phyloP scores from a whole-genome alignment of 495 filamentous ascomycete species.

The Aspergillus olivimuriae region DNA sequence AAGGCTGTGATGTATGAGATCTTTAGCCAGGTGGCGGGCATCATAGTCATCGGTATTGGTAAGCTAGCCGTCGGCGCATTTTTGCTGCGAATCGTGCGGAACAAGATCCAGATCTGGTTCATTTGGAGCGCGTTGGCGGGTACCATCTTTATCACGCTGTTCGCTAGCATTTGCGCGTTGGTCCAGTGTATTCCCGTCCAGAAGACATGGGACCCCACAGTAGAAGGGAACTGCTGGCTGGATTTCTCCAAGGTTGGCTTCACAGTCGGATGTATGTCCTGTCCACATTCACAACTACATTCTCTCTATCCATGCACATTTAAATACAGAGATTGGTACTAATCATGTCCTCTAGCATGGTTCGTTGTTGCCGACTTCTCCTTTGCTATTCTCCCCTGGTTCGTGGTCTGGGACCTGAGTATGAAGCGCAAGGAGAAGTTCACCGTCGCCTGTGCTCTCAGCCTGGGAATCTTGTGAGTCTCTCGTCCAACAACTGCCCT shows the following conservation, averaged over 20 bases:
- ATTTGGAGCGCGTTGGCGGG: constrained; percentile 16
- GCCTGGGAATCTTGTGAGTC: constrained; percentile 22
- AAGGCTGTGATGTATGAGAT: constrained; percentile 16
- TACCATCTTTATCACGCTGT: constrained; percentile 15
- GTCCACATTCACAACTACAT: too few relatives aligned
- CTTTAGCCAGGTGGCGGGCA: constrained; percentile 19
- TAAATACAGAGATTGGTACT: background rate
- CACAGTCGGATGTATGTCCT: constrained; percentile 21
- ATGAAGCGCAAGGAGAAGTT: constrained; percentile 28
- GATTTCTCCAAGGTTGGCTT: constrained; percentile 24
- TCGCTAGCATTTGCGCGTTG: constrained; percentile 17
- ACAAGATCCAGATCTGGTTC: constrained; percentile 19
- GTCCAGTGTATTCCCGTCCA: constrained; percentile 21
- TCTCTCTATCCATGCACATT: background rate
- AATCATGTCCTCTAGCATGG: constrained; percentile 11
- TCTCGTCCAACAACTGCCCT: background rate
- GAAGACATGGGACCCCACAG: constrained; percentile 16
- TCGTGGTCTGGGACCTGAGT: constrained; percentile 25
- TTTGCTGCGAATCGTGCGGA: constrained; percentile 23
- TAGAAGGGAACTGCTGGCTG: constrained; percentile 17
- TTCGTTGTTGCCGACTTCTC: constrained; percentile 21
- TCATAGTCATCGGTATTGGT: constrained; percentile 22
- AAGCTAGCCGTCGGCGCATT: constrained; percentile 20
- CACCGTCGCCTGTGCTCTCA: constrained; percentile 21
- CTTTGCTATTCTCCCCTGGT: constrained; percentile 26